Percentiles rank a stretch among this genome's conserved stretches.
Conservation (phyloP, 176 grass and related monocot species). For the Ananas comosus region DNA sequence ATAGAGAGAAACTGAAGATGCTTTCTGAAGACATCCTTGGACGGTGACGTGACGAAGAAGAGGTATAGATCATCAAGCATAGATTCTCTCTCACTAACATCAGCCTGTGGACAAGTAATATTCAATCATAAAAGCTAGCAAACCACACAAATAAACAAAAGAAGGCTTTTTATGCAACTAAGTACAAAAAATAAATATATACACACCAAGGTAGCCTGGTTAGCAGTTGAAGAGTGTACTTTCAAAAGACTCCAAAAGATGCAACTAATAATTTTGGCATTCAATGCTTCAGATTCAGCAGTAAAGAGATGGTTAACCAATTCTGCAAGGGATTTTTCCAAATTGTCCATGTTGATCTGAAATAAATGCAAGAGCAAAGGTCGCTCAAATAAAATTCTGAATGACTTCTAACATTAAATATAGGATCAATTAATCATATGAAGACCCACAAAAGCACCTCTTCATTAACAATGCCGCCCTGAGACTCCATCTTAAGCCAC, state of each 20-base stretch:
- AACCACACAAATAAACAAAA: neutral
- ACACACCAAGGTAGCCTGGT: slow-evolving; percentile 40
- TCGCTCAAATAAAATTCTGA: slow-evolving; percentile 9
- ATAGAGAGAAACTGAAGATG: slow-evolving; percentile 66
- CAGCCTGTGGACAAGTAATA: slow-evolving; percentile 38
- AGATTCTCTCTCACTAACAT: slow-evolving; percentile 15
- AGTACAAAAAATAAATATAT: slow-evolving; percentile 4
- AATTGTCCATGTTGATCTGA: slow-evolving; percentile 49
- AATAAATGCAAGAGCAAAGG: slow-evolving; percentile 2
- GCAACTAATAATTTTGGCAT: slow-evolving; percentile 57
- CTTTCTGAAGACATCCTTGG: slow-evolving; percentile 49
- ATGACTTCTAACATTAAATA: slow-evolving; percentile 3
- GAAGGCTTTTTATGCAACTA: neutral
- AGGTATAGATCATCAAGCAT: slow-evolving; percentile 57
- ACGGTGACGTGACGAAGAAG: slow-evolving; percentile 56
- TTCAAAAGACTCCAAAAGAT: slow-evolving; percentile 79
- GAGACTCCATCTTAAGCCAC: slow-evolving; percentile 38
- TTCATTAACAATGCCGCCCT: slow-evolving; percentile 29
- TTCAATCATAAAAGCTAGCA: slow-evolving; percentile 8
- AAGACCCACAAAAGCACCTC: slow-evolving; percentile 37
- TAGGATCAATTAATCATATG: slow-evolving; percentile 6
- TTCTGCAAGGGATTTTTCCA: slow-evolving; percentile 43
- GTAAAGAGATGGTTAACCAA: slow-evolving; percentile 57
- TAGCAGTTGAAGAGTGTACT: slow-evolving; percentile 35
- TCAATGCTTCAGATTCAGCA: slow-evolving; percentile 48